Conservation (phyloP, 1,284 basidiomycete species). For the Inonotus hispidus region DNA sequence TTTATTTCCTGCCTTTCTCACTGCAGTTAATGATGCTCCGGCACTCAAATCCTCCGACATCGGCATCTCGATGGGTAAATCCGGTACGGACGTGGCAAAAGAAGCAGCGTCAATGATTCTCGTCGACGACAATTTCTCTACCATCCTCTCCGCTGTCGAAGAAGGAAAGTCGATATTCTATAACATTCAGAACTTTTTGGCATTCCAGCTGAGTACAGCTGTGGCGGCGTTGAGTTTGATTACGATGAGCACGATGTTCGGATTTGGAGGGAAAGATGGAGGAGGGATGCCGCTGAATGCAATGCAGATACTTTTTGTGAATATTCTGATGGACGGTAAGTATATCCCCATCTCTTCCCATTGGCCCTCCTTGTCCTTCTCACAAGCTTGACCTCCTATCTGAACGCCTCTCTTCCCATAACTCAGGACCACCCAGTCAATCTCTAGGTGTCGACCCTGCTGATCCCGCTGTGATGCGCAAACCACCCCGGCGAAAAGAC, state of each 20-base stretch:
- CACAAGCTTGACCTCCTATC: not conserved
- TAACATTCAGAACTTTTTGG: conserved; percentile 97
- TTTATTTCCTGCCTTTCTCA: not conserved
- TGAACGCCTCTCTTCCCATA: not conserved
- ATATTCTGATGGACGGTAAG: conserved; percentile 95
- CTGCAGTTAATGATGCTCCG: conserved; percentile 89
- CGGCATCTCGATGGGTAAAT: conserved; percentile 95
- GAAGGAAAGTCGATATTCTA: conserved; percentile 99
- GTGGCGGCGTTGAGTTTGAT: conserved; percentile 94
- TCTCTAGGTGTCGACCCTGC: conserved; percentile 96
- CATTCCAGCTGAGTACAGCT: conserved; percentile 96
- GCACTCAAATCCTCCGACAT: conserved; percentile 98
- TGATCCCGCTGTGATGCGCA: conserved; percentile 83
- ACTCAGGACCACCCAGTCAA: conserved; percentile 95
- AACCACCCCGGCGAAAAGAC: conserved; percentile 85
- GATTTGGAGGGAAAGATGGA: conserved; percentile 57
- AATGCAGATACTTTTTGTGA: conserved; percentile 99
- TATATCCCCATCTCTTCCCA: conserved; percentile 5
- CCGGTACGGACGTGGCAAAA: conserved; percentile 96
- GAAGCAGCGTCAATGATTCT: conserved; percentile 97
- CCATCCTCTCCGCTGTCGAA: conserved; percentile 90
- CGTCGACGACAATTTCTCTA: conserved; percentile 96
- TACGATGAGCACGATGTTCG: conserved; percentile 86
- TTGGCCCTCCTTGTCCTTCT: not conserved
- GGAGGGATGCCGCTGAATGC: conserved; percentile 74